A percentile compares a stretch with the other conserved stretches of the same genome.
phyloP scores from a whole-genome alignment of 257 asterid species.

The Ajuga chamaepitys region DNA sequence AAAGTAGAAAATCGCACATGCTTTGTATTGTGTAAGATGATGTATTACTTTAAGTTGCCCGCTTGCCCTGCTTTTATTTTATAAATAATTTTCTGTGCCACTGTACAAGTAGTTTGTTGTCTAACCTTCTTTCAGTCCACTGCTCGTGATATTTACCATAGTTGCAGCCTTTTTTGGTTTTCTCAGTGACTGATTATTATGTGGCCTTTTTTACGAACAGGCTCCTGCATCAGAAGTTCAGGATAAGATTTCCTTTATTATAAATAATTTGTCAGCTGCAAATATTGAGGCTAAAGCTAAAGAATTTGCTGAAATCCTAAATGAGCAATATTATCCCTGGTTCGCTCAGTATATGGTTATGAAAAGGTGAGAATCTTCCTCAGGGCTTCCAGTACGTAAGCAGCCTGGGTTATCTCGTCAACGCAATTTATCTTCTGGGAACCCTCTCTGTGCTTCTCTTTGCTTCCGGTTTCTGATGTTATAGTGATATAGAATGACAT shows the following conservation, averaged over 20 bases:
- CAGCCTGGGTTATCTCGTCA: not conserved
- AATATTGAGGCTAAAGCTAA: constrained; percentile 88
- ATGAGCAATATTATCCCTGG: constrained; percentile 83
- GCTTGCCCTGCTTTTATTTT: not conserved
- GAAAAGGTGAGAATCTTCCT: constrained; percentile 60
- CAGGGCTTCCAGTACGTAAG: not conserved
- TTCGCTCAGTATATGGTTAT: constrained; percentile 97
- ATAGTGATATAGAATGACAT: not conserved
- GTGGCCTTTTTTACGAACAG: constrained; percentile 34
- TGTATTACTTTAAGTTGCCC: not conserved
- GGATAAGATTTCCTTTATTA: constrained; percentile 83
- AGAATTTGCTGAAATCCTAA: constrained; percentile 68
- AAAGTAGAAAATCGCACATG: not conserved
- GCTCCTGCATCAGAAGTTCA: constrained; percentile 89
- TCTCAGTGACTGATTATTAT: constrained; percentile 8
- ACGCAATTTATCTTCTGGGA: not conserved
- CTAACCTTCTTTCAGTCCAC: not conserved
- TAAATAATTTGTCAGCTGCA: constrained; percentile 79
- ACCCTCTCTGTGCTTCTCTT: not conserved
- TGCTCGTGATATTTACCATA: not conserved
- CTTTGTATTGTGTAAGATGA: not conserved
- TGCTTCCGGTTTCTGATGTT: not conserved
- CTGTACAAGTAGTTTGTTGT: not conserved
- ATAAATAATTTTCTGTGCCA: not conserved
- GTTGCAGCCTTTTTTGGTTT: constrained; percentile 1